Evolutionary conservation across 73 alveolate species (phyloP).

Genomic region (Tetrahymena malaccensis): DNA sequence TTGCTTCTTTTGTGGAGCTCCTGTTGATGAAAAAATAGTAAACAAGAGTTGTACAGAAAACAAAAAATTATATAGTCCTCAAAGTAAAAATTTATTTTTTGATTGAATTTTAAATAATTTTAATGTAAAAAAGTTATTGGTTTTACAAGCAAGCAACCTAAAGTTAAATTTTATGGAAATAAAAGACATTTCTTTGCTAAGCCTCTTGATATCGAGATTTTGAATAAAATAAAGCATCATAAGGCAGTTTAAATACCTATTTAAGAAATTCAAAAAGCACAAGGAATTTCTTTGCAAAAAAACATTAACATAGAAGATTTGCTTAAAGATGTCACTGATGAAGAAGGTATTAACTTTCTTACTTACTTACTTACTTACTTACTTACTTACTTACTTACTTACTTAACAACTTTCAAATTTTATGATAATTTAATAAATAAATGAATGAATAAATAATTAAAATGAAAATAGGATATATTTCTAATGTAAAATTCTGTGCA

Average conservation of each 20-base stretch:
- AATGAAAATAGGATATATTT: not conserved
- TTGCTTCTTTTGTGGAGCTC: slow-evolving; percentile 28
- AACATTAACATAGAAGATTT: not conserved
- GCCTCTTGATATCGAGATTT: not conserved
- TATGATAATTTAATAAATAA: too few species aligned
- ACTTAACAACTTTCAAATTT: too few species aligned
- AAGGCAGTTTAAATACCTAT: not conserved
- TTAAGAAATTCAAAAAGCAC: not conserved
- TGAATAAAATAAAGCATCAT: not conserved
- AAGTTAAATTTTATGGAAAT: slow-evolving; percentile 13
- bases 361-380: too few species aligned
- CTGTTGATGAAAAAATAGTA: slow-evolving; percentile 17
- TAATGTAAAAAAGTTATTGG: slow-evolving; percentile 4
- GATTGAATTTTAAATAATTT: not conserved
- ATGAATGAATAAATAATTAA: too few species aligned
- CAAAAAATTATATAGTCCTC: slow-evolving; percentile 3
- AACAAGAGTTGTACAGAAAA: slow-evolving; percentile 14
- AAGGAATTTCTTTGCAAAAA: not conserved
- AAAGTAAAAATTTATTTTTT: not conserved
- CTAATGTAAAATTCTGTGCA: not conserved
- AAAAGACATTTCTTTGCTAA: slow-evolving; percentile 31
- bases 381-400: too few species aligned
- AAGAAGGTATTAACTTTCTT: not conserved
- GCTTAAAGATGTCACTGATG: not conserved
- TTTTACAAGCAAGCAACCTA: slow-evolving; percentile 13